Evolutionary conservation across 83 land plant species (phyloP).

Genomic region (Larix sibirica): DNA sequence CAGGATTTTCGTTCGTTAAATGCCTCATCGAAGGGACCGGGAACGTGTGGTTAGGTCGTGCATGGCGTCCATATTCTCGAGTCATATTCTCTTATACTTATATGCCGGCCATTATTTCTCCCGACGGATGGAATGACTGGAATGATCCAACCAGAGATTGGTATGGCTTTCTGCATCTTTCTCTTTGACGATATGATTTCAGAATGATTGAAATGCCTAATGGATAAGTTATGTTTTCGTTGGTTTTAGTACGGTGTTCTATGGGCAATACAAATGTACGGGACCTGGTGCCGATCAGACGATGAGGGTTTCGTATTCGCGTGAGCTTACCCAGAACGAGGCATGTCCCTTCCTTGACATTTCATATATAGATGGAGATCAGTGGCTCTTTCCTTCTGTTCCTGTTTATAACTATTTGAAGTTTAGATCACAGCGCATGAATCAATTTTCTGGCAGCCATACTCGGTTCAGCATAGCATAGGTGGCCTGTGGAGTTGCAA

Average conservation of each 20-base stretch:
- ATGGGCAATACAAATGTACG: conserved; percentile 40
- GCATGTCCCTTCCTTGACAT: conserved; percentile 43
- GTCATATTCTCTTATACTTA: conserved; percentile 53
- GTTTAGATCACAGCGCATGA: too few species aligned
- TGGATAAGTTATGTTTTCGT: background rate
- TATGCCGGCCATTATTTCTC: conserved; percentile 42
- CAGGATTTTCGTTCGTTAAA: conserved; percentile 63
- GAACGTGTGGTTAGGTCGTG: conserved; percentile 65
- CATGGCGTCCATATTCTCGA: conserved; percentile 59
- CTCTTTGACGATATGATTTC: background rate
- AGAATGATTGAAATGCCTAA: background rate
- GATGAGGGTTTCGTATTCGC: conserved; percentile 33
- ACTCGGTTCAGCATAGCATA: too few species aligned
- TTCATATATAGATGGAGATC: conserved; percentile 46
- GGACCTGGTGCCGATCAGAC: conserved; percentile 59
- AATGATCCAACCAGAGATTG: conserved; percentile 22
- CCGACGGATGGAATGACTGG: conserved; percentile 78
- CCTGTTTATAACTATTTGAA: background rate
- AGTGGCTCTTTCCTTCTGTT: conserved; percentile 34
- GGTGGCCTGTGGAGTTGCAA: too few species aligned
- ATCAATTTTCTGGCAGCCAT: too few species aligned
- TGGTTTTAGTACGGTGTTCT: conserved; percentile 37
- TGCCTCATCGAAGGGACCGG: conserved; percentile 56
- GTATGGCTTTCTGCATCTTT: background rate
- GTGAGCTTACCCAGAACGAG: conserved; percentile 32